Percentiles rank a stretch among this genome's conserved stretches.
phyloP scores from a whole-genome alignment of 768 basidiomycete genomes.

The Amanita exitialis region DNA sequence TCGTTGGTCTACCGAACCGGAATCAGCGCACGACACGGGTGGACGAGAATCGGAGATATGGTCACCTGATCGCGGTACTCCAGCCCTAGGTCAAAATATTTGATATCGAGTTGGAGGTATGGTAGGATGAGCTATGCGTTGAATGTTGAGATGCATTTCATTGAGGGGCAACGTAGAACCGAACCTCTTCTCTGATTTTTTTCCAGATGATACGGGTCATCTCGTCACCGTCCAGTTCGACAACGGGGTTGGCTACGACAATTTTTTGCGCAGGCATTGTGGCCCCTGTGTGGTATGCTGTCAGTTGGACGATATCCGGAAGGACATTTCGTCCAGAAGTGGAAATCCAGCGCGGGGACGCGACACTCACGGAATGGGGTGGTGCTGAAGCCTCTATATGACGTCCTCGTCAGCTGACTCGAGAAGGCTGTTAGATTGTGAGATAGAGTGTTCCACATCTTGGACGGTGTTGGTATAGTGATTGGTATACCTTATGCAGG shows the following conservation, averaged over 20 bases:
- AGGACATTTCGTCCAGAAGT: no score
- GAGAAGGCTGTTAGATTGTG: background rate
- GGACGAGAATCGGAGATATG: constrained; percentile 9
- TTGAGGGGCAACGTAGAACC: constrained; percentile 11
- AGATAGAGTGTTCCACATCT: background rate
- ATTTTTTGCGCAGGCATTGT: constrained; percentile 45
- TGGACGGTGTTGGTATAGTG: background rate
- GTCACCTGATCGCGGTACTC: constrained; percentile 80
- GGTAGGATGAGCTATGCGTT: constrained; percentile 81
- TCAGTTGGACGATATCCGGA: background rate
- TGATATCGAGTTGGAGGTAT: constrained; percentile 91
- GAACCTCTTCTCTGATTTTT: constrained; percentile 90
- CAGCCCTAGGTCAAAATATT: constrained; percentile 96
- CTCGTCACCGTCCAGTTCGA: constrained; percentile 96
- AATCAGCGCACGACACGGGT: background rate
- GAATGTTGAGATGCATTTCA: constrained; percentile 1
- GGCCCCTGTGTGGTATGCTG: background rate
- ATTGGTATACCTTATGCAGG: no score
- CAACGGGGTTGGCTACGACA: constrained; percentile 77
- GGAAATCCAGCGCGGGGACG: background rate
- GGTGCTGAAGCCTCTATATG: background rate
- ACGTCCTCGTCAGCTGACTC: background rate
- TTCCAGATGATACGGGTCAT: constrained; percentile 99
- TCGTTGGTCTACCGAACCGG: constrained; percentile 66
- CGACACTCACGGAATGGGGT: background rate